These are phyloP conservation scores for Rhinocladiella similis DNA, from an alignment of 2,329 filamentous ascomycete genomes.

Conservation along the genomic window DNA sequence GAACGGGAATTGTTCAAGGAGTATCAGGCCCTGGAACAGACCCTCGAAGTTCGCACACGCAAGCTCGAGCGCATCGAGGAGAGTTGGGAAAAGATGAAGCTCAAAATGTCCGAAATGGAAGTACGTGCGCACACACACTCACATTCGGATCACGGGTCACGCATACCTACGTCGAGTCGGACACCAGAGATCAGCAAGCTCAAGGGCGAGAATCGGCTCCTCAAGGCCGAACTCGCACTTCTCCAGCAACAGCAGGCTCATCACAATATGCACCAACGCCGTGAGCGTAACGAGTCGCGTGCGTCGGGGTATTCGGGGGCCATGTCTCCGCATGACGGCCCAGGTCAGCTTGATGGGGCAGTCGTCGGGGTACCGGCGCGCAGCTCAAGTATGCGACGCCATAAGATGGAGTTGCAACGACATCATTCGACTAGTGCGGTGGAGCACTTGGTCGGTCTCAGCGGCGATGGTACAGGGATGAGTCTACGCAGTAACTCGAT, in stretches of 20 bases:
- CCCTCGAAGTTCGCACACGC: slow-evolving; percentile 75
- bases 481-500: slow-evolving; percentile 25
- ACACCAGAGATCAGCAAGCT: slow-evolving; percentile 60
- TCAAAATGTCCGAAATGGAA: slow-evolving; percentile 28
- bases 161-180: slow-evolving; percentile 26
- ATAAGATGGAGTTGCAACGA: slow-evolving; percentile 35
- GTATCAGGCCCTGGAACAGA: slow-evolving; percentile 81
- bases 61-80: slow-evolving; percentile 85
- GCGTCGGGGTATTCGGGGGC: slow-evolving; percentile 24
- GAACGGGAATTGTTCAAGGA: slow-evolving; percentile 90
- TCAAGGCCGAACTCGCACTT: slow-evolving; percentile 66
- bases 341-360: slow-evolving; percentile 14
- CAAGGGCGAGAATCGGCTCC: slow-evolving; percentile 59
- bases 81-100: slow-evolving; percentile 64
- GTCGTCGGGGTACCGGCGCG: slow-evolving; percentile 29
- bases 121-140: slow-evolving; percentile 5
- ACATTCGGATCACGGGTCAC: slow-evolving; percentile 7
- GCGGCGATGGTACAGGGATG: slow-evolving; percentile 29
- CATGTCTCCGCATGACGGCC: slow-evolving; percentile 20
- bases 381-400: slow-evolving; percentile 34
- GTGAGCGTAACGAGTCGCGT: slow-evolving; percentile 26
- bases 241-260: slow-evolving; percentile 49
- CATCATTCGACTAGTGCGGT: slow-evolving; percentile 55
- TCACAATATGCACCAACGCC: slow-evolving; percentile 22
- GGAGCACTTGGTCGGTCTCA: slow-evolving; percentile 37